phyloP scores from a whole-genome alignment of 495 filamentous ascomycete genomes.

The Tuber umbilicatum region DNA sequence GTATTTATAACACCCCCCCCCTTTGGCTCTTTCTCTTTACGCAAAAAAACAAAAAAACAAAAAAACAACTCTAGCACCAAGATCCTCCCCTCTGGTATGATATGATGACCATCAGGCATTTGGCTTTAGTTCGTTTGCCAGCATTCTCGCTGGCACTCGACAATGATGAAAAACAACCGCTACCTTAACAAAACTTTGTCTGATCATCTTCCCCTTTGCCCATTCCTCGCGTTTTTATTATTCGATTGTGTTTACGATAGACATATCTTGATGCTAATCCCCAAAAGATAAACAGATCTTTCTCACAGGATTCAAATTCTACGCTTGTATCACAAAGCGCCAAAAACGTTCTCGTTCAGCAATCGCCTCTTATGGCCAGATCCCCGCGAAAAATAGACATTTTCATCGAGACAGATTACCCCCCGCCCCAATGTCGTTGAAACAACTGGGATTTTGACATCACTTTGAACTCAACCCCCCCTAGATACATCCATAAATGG shows the following conservation, averaged over 20 bases:
- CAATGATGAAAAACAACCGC: constrained; percentile 44
- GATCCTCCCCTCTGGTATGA: constrained; percentile 9
- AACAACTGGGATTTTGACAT: not conserved
- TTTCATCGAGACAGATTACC: not conserved
- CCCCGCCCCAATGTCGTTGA: not conserved
- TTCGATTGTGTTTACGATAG: not conserved
- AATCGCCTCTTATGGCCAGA: not conserved
- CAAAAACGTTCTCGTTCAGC: not conserved
- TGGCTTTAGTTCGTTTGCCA: constrained; percentile 41
- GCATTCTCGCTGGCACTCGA: constrained; percentile 33
- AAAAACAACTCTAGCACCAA: constrained; percentile 8
- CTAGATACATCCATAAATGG: not conserved
- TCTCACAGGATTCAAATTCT: not conserved
- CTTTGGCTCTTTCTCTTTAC: not conserved
- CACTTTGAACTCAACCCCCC: not conserved
- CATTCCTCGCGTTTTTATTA: not conserved
- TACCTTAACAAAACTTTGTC: constrained; percentile 42
- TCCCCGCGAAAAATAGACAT: not conserved
- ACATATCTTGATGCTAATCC: not conserved
- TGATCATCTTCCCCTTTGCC: constrained; percentile 25
- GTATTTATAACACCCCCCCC: not conserved
- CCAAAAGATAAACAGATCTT: not conserved
- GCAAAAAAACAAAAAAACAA: not conserved
- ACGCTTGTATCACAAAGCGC: not conserved
- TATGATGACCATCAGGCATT: constrained; percentile 44